Evolutionary conservation across 2,329 filamentous ascomycete genomes (phyloP).

Genomic region (Exophiala mesophila): DNA sequence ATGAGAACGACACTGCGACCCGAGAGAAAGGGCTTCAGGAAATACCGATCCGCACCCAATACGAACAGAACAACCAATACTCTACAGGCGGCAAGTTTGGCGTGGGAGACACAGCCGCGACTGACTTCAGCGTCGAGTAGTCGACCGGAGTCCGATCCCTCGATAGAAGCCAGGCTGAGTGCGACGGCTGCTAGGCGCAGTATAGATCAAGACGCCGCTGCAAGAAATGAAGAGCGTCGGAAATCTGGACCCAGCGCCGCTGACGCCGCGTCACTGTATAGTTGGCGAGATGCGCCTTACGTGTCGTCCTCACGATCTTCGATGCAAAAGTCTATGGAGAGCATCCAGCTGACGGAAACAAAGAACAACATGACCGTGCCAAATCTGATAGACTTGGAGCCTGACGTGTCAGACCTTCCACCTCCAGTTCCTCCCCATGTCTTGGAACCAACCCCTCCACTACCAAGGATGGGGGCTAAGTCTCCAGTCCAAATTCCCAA

Average conservation of each 20-base stretch:
- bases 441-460: slow-evolving; percentile 1
- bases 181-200: slow-evolving; percentile 26
- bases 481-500: slow-evolving; percentile 19
- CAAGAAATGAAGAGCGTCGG: slow-evolving; percentile 17
- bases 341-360: slow-evolving; percentile 11
- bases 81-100: slow-evolving; percentile 58
- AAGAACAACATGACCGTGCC: slow-evolving; percentile 11
- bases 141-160: slow-evolving; percentile 22
- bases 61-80: slow-evolving; percentile 50
- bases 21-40: slow-evolving; percentile 42
- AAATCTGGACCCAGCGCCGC: slow-evolving; percentile 15
- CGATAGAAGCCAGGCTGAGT: slow-evolving; percentile 26
- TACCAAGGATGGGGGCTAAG: slow-evolving; percentile 12
- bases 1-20: slow-evolving; percentile 54
- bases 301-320: slow-evolving; percentile 6
- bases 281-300: slow-evolving; percentile 12
- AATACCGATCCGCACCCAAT: slow-evolving; percentile 42
- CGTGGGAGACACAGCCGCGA: slow-evolving; percentile 46
- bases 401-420: slow-evolving; percentile 19
- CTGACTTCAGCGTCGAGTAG: slow-evolving; percentile 7
- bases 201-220: slow-evolving; percentile 24
- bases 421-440: slow-evolving; percentile 16
- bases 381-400: slow-evolving; percentile 19
- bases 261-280: slow-evolving; percentile 7
- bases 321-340: slow-evolving; percentile 19